Percentiles rank a stretch among this genome's conserved stretches.
These are phyloP conservation scores for Candida takata DNA, from an alignment of 805 yeast genomes.

Conservation along the genomic window DNA sequence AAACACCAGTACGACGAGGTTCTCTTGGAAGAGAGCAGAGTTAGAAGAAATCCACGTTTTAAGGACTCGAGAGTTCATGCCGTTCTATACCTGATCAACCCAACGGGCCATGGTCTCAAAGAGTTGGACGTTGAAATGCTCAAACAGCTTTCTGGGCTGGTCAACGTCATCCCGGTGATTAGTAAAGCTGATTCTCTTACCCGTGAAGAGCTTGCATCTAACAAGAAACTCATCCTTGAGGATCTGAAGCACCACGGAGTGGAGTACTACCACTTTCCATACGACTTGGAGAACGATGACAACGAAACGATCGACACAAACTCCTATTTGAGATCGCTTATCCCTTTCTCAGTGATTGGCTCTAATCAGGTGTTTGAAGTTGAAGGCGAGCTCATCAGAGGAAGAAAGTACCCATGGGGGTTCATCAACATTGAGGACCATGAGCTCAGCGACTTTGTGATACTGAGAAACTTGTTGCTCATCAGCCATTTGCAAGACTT, in stretches of 20 bases:
- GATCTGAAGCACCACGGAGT: constrained; percentile 66
- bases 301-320: constrained; percentile 62
- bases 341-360: constrained; percentile 67
- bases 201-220: constrained; percentile 64
- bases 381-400: constrained; percentile 35
- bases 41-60: constrained; percentile 78
- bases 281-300: constrained; percentile 44
- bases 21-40: constrained; percentile 70
- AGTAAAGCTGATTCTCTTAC: constrained; percentile 84
- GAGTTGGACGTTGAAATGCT: constrained; percentile 74
- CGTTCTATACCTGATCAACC: constrained; percentile 68
- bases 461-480: constrained; percentile 70
- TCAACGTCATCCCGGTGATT: constrained; percentile 79
- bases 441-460: constrained; percentile 71
- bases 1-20: constrained; percentile 82
- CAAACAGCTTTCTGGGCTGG: constrained; percentile 71
- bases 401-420: constrained; percentile 54
- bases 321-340: constrained; percentile 51
- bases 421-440: constrained; percentile 62
- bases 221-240: constrained; percentile 67
- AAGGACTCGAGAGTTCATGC: constrained; percentile 80
- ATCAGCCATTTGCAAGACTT: constrained; percentile 83
- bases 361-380: constrained; percentile 55
- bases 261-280: constrained; percentile 71
- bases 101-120: constrained; percentile 78